Conservation (phyloP, 495 filamentous ascomycete species). For the Schizothecium vesticola region DNA sequence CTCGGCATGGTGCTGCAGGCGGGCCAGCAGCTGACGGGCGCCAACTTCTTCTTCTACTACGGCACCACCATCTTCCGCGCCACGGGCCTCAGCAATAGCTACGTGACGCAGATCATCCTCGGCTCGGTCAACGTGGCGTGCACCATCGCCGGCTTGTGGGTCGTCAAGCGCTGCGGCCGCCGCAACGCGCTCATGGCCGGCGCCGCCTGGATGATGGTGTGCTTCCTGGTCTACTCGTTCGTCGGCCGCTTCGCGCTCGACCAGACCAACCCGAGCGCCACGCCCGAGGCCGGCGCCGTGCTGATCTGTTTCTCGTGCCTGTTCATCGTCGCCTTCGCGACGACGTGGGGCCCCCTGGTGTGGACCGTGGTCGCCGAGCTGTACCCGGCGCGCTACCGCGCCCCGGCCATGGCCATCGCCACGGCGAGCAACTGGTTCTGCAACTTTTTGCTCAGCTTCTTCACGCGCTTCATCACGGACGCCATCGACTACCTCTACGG, state of each 20-base stretch:
- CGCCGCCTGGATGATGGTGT: constrained; percentile 63
- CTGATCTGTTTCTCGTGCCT: constrained; percentile 81
- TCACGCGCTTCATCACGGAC: constrained; percentile 57
- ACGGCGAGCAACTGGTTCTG: constrained; percentile 84
- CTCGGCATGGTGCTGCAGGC: constrained; percentile 61
- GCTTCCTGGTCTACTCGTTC: constrained; percentile 70
- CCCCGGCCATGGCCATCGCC: constrained; percentile 67
- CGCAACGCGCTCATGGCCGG: constrained; percentile 61
- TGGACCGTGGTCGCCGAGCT: constrained; percentile 79
- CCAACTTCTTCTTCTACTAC: constrained; percentile 83
- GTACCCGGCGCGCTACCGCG: constrained; percentile 72
- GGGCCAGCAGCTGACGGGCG: constrained; percentile 65
- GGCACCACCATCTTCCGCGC: constrained; percentile 67
- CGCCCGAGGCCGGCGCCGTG: constrained; percentile 56
- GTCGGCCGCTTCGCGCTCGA: constrained; percentile 57
- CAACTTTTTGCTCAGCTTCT: constrained; percentile 59
- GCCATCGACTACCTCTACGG: constrained; percentile 77
- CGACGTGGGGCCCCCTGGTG: constrained; percentile 80
- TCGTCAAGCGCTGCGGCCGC: constrained; percentile 67
- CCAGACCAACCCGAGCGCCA: constrained; percentile 44
- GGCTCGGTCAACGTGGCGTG: constrained; percentile 68
- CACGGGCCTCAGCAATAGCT: constrained; percentile 62
- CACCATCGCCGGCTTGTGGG: constrained; percentile 66
- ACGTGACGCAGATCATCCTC: constrained; percentile 69
- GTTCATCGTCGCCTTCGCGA: constrained; percentile 56